Evolutionary conservation across 441 rosid species (phyloP), one percentile per base, ranked within the genome.

Genomic region (Erysimum cheiri): DNA sequence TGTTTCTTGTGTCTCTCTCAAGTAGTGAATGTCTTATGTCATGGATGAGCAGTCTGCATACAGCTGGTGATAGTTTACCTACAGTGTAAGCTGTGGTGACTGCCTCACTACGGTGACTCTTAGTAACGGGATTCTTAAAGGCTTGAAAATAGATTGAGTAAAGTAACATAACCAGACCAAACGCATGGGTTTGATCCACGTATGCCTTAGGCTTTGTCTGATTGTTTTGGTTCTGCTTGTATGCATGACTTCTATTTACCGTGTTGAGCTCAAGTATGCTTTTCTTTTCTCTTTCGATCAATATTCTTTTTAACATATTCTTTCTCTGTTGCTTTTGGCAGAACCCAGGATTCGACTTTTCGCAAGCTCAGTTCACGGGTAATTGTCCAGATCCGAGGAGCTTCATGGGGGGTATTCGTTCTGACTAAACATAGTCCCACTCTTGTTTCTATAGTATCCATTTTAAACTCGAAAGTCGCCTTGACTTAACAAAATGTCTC

Each of bases 371-470:
- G 67, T 77, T 77, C 65, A 47, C 80, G 31, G 77, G 80, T 35
- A 77, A 72, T n/a, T 77, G 77, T 57, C 77, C 80, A 67, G 80
- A 77, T 63, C 80, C 80, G 4, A 77, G 74, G 7, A 72, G 74
- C 77, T 77, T 72, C 77, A 72, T 77, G 80, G 80, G 77, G 1
- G 80, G 80, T n/a, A 72, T 77, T 41, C 80, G 74, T 35, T 67
- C 77, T 32, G 80, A 69, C 35, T 77, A 44, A 48, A 19, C n/a
- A 7, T 24, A 56, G 19, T 48, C 59, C 68, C 35, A 65, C 59
- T 43, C 69, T 60, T 67, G 58, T 52, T 67, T 26, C 35, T 24
- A 0, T 32, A 44, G 4, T 14, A 63, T 53, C 32, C 50, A 41
- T 41, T 41, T 15, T 22, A 35, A 52, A 60, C 48, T 40, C 56